phyloP scores from a whole-genome alignment of 345 rosid genomes.

The Noccaea bulbosa region DNA sequence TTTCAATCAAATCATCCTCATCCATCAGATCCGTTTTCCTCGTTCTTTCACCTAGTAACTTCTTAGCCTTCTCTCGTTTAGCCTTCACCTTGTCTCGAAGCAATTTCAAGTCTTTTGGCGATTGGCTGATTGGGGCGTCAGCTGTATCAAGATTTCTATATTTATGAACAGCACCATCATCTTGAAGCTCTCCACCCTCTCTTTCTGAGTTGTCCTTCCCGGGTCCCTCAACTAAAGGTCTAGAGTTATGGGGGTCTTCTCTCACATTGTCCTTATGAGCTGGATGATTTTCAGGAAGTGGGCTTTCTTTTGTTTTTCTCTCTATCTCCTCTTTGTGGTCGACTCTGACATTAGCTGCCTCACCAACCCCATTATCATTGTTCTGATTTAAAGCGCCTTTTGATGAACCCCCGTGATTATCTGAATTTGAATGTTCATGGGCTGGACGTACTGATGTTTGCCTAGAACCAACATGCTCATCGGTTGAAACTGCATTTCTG shows the following conservation, averaged over 20 bases:
- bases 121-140: slow-evolving; percentile 62
- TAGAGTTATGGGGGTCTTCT: slow-evolving; percentile 52
- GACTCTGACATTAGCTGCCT: slow-evolving; percentile 67
- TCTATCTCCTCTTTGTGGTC: slow-evolving; percentile 63
- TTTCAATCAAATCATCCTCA: slow-evolving; percentile 89
- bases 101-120: slow-evolving; percentile 75
- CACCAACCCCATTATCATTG: slow-evolving; percentile 66
- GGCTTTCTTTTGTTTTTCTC: slow-evolving; percentile 48
- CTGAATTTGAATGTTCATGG: slow-evolving; percentile 57
- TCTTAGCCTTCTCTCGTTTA: slow-evolving; percentile 64
- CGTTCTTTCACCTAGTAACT: slow-evolving; percentile 66
- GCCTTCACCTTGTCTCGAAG: slow-evolving; percentile 81
- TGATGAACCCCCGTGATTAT: slow-evolving; percentile 53
- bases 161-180: slow-evolving; percentile 51
- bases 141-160: slow-evolving; percentile 48
- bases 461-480: slow-evolving; percentile 52
- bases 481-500: slow-evolving; percentile 56
- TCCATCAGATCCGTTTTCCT: slow-evolving; percentile 71
- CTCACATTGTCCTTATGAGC: slow-evolving; percentile 38
- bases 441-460: slow-evolving; percentile 51
- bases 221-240: slow-evolving; percentile 47
- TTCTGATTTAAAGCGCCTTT: slow-evolving; percentile 43
- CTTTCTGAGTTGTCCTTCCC: slow-evolving; percentile 58
- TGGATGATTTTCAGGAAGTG: slow-evolving; percentile 44
- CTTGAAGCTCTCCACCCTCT: slow-evolving; percentile 59